phyloP scores from a whole-genome alignment of 306 rosid genomes.

The Clitoria ternatea region DNA sequence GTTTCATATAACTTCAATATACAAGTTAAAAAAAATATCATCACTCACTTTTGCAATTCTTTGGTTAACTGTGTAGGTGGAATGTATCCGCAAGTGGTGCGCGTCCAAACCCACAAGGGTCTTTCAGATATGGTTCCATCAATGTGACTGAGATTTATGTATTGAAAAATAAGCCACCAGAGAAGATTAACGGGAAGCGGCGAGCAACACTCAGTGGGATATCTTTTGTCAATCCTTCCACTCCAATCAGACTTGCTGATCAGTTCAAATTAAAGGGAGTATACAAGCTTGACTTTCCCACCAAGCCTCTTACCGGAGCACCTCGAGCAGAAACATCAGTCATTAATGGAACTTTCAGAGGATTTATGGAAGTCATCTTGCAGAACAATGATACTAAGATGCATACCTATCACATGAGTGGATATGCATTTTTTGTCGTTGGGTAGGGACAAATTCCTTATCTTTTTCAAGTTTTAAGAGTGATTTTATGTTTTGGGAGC shows the following conservation, averaged over 20 bases:
- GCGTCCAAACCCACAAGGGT: constrained; percentile 97
- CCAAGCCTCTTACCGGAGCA: constrained; percentile 61
- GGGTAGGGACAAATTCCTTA: constrained; percentile 47
- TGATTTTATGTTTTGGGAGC: not conserved
- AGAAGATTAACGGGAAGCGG: constrained; percentile 55
- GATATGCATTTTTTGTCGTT: constrained; percentile 92
- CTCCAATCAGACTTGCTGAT: constrained; percentile 91
- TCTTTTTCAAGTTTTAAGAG: constrained; percentile 12
- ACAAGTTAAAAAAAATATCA: not conserved
- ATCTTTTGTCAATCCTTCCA: constrained; percentile 70
- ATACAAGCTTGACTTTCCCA: constrained; percentile 91
- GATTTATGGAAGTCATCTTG: constrained; percentile 83
- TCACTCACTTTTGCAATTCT: constrained; percentile 22
- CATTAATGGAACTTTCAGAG: constrained; percentile 83
- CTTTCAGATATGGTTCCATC: constrained; percentile 92
- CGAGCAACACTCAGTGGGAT: constrained; percentile 76
- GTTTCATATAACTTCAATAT: not conserved
- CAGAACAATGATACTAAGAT: constrained; percentile 94
- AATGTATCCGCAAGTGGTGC: constrained; percentile 98
- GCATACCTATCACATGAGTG: constrained; percentile 82
- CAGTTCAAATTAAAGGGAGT: constrained; percentile 60
- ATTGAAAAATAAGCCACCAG: constrained; percentile 66
- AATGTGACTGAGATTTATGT: constrained; percentile 88
- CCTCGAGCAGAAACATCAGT: constrained; percentile 71
- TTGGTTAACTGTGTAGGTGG: constrained; percentile 59